Evolutionary conservation across 805 yeast genomes (phyloP).

Genomic region (Wickerhamiella dianesei): DNA sequence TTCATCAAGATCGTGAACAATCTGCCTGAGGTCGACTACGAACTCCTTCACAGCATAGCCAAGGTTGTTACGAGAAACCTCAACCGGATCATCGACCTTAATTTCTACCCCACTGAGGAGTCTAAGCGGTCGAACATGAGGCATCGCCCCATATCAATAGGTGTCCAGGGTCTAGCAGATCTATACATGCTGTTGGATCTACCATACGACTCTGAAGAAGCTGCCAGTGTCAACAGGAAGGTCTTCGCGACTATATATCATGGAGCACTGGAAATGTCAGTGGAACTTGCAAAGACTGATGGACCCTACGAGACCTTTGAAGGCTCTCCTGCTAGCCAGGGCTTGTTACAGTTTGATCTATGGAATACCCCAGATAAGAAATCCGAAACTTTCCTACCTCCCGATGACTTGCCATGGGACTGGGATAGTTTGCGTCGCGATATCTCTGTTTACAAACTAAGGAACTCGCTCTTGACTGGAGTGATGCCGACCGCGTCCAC

Average conservation of each 20-base stretch:
- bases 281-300: constrained; percentile 54
- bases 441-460: constrained; percentile 47
- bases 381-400: constrained; percentile 20
- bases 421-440: constrained; percentile 56
- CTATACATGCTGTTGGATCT: constrained; percentile 56
- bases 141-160: constrained; percentile 83
- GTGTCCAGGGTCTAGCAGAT: constrained; percentile 93
- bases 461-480: constrained; percentile 78
- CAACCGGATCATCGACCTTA: constrained; percentile 69
- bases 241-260: constrained; percentile 92
- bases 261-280: constrained; percentile 72
- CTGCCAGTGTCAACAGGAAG: constrained; percentile 54
- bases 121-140: constrained; percentile 57
- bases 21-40: constrained; percentile 47
- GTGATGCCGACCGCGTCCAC: constrained; percentile 98
- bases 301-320: constrained; percentile 59
- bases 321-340: constrained; percentile 81
- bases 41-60: constrained; percentile 52
- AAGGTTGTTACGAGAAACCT: constrained; percentile 65
- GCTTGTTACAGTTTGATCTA: constrained; percentile 68
- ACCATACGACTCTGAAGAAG: constrained; percentile 71
- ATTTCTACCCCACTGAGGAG: constrained; percentile 62
- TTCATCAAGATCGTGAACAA: constrained; percentile 52
- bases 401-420: constrained; percentile 37
- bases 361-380: constrained; percentile 64